Evolutionary conservation across 2,329 filamentous ascomycete species (phyloP).

Genomic region (Fusarium cyanostomum): DNA sequence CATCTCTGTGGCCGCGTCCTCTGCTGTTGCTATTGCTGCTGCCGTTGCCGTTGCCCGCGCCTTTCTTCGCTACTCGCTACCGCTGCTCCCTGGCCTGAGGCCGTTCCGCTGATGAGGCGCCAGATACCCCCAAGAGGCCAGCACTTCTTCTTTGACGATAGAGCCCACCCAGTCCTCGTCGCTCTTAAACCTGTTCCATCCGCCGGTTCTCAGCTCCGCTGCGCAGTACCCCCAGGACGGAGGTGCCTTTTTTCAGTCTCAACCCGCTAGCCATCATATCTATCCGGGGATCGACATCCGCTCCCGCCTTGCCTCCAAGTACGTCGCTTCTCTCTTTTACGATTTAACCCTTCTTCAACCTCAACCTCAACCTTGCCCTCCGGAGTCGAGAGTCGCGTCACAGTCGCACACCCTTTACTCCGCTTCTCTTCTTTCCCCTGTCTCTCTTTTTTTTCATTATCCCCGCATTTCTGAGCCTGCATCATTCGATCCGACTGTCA

Average conservation of each 20-base stretch:
- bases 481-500: neutral
- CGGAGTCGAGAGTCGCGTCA: constrained; percentile 1
- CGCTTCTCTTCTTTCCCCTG: neutral
- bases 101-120: constrained; percentile 41
- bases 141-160: constrained; percentile 62
- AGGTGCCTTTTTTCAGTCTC: constrained; percentile 59
- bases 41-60: constrained; percentile 31
- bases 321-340: constrained; percentile 46
- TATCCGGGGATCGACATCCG: constrained; percentile 63
- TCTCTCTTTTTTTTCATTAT: neutral
- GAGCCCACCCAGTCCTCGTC: constrained; percentile 62
- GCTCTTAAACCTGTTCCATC: constrained; percentile 62
- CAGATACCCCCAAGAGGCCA: constrained; percentile 66
- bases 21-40: constrained; percentile 39
- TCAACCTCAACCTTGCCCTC: constrained; percentile 5
- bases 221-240: constrained; percentile 61
- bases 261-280: constrained; percentile 52
- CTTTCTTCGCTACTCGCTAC: constrained; percentile 15
- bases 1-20: constrained; percentile 41
- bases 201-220: constrained; percentile 57
- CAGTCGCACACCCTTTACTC: constrained; percentile 3
- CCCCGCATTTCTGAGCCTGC: neutral
- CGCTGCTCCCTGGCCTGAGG: constrained; percentile 28
- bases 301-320: constrained; percentile 65
- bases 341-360: neutral